Evolutionary conservation across 169 alveolate genomes (phyloP).

Genomic region (Plasmodium yoelii): DNA sequence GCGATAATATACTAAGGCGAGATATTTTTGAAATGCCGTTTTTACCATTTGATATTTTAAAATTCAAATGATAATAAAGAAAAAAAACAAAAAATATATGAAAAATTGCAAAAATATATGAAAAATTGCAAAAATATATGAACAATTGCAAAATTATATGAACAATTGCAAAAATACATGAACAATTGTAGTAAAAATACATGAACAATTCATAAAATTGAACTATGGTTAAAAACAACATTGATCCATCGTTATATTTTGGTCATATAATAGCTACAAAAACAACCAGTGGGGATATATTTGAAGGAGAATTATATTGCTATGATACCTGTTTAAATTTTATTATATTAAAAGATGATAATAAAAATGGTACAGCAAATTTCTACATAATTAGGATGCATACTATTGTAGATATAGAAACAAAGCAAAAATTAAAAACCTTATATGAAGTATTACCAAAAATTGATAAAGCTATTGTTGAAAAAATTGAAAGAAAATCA

Average conservation of each 20-base stretch:
- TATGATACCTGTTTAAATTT: conserved; percentile 31
- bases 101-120: conserved; percentile 3
- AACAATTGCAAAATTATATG: background rate
- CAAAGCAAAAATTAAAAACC: conserved; percentile 17
- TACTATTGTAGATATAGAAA: conserved; percentile 46
- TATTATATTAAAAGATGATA: conserved; percentile 33
- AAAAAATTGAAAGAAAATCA: conserved; percentile 59
- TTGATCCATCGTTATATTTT: conserved; percentile 59
- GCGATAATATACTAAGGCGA: no score
- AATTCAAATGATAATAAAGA: conserved; percentile 5
- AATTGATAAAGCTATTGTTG: conserved; percentile 35
- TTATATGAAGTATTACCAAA: conserved; percentile 14
- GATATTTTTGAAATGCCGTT: background rate
- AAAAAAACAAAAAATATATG: background rate
- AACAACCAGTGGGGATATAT: conserved; percentile 43
- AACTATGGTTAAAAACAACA: conserved; percentile 38
- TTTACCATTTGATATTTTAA: background rate
- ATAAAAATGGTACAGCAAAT: conserved; percentile 63
- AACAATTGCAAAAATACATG: background rate
- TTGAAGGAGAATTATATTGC: conserved; percentile 67
- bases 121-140: background rate
- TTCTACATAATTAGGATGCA: conserved; percentile 31
- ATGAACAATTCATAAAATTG: conserved; percentile 15
- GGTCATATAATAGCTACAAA: conserved; percentile 29
- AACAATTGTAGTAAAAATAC: background rate